phyloP scores from a whole-genome alignment of 75 land plant genomes.

The Cryptomeria japonica region DNA sequence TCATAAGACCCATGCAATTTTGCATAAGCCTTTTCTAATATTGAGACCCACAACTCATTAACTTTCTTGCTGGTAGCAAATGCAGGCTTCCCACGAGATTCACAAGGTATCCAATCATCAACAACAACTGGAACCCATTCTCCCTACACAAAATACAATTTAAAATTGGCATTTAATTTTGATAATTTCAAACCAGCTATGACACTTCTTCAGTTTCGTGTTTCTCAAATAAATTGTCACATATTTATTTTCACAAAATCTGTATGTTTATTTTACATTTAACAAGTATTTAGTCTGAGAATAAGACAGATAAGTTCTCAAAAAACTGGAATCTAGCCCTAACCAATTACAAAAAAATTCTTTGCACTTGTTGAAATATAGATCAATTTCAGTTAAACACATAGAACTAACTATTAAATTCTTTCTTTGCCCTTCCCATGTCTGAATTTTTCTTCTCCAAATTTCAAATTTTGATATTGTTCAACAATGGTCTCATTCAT shows the following conservation, averaged over 20 bases:
- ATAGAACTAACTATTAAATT: background rate
- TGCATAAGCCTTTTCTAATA: constrained; percentile 98
- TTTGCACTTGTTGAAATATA: no score
- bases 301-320: background rate
- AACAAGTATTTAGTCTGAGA: background rate
- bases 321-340: background rate
- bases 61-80: constrained; percentile 94
- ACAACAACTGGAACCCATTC: constrained; percentile 99
- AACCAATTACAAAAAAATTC: background rate
- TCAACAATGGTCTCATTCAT: no score
- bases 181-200: background rate
- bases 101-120: constrained; percentile 99
- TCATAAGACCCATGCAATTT: constrained; percentile 98
- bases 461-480: no score
- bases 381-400: no score
- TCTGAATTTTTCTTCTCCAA: background rate
- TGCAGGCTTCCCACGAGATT: constrained; percentile 95
- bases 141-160: constrained; percentile 42
- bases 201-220: background rate
- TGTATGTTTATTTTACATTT: background rate
- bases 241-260: background rate
- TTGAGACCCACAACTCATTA: constrained; percentile 97
- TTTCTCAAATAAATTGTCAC: background rate
- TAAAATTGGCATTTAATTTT: background rate
- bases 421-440: background rate